Conservation (phyloP, 257 asterid genomes). For the Galeopsis tetrahit region DNA sequence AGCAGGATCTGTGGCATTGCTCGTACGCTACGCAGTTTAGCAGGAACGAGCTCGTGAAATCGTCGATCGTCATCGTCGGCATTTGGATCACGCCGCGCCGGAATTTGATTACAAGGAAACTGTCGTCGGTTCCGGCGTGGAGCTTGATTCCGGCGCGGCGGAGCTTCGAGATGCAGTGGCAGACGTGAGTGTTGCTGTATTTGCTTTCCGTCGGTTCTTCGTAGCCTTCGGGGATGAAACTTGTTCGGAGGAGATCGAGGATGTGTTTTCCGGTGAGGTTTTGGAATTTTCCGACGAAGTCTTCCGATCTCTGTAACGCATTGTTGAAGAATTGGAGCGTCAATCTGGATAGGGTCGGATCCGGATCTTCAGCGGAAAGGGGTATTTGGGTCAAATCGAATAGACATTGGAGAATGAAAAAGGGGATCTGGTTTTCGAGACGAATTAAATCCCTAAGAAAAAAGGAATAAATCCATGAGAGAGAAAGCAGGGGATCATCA, state of each 20-base stretch:
- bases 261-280: slow-evolving; percentile 59
- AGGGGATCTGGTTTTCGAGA: slow-evolving; percentile 86
- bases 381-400: slow-evolving; percentile 59
- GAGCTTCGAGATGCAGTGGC: slow-evolving; percentile 71
- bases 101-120: slow-evolving; percentile 63
- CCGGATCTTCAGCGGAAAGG: slow-evolving; percentile 44
- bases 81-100: slow-evolving; percentile 64
- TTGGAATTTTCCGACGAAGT: slow-evolving; percentile 37
- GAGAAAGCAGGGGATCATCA: slow-evolving; percentile 69
- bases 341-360: slow-evolving; percentile 45
- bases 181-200: slow-evolving; percentile 47
- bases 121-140: slow-evolving; percentile 45
- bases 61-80: slow-evolving; percentile 77
- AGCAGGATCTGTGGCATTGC: slow-evolving; percentile 66
- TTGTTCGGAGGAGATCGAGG: slow-evolving; percentile 79
- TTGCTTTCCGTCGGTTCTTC: slow-evolving; percentile 31
- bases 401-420: slow-evolving; percentile 59
- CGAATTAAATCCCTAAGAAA: slow-evolving; percentile 71
- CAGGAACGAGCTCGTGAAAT: slow-evolving; percentile 73
- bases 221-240: slow-evolving; percentile 56
- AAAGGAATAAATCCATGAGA: slow-evolving; percentile 77
- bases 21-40: slow-evolving; percentile 88
- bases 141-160: slow-evolving; percentile 71
- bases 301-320: slow-evolving; percentile 51
- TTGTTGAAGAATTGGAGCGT: slow-evolving; percentile 62